Evolutionary conservation across 2,329 filamentous ascomycete species (phyloP), one percentile per base, ranked within the genome.

Genomic region (Taxawa tesnikishii): DNA sequence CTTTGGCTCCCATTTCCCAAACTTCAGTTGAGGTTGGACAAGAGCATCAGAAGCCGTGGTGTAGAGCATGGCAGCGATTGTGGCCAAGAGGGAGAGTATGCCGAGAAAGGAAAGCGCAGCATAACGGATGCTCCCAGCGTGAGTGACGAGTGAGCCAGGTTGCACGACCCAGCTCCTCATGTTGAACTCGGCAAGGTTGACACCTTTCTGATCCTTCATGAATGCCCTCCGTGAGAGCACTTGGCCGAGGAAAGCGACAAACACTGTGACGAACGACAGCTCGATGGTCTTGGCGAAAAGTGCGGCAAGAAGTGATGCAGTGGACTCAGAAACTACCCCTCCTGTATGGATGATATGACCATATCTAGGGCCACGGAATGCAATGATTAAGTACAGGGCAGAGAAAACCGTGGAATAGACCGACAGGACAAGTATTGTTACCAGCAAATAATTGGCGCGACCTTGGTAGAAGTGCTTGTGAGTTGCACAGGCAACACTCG

Each of bases 201-300:
- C 68, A 2, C 82, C 82, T 3, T 61, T 29, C 3, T 36, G 38
- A 14, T 34, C 28, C 0, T 73, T 68, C 15, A 67, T 65, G 34
- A 83, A 68, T 0, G 81, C 77, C 33, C 78, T 62, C 13, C 79
- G 66, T n/a, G 73, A 83, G 11, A 88, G 56, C 0, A 80, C 69
- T 49, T 90, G 83, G 0, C 83, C 83, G 0, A 87, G 50, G 33
- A 81, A 81, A 0, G 77, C 70, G 2, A 87, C 77, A 38, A 83
- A 81, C 0, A 83, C 75, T 0, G 81, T 83, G 3, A 83, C 79
- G 46, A 85, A 88, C 0, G 77, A 75, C 41, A 87, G 49, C 54
- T 88, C 83, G 29, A 87, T 82, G 0, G 77, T 70, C 54, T 87
- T 88, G 6, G 82, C 79, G 21, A 83, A 59, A 3, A 83, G 54